Percentiles rank a stretch among this genome's conserved stretches.
Conservation (phyloP, 495 filamentous ascomycete species). For the Delitschia confertaspora region DNA sequence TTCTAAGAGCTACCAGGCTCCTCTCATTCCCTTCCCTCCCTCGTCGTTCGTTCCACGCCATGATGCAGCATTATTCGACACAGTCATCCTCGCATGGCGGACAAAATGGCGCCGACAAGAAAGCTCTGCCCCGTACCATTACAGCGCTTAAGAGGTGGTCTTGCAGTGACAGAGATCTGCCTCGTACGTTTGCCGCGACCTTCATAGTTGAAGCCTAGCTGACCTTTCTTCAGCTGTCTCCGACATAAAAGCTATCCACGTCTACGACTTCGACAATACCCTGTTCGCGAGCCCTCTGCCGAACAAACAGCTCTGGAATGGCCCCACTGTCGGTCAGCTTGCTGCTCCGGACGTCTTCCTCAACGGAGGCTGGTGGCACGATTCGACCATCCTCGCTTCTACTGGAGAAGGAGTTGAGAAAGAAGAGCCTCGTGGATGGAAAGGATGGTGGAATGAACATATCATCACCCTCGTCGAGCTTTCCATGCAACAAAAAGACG, state of each 20-base stretch:
- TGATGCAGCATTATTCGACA: slow-evolving; percentile 10
- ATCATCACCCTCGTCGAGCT: slow-evolving; percentile 74
- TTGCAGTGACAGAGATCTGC: slow-evolving; percentile 59
- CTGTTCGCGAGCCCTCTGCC: slow-evolving; percentile 85
- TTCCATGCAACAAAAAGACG: slow-evolving; percentile 80
- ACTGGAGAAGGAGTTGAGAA: slow-evolving; percentile 76
- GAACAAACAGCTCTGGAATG: slow-evolving; percentile 81
- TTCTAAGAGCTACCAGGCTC: not conserved
- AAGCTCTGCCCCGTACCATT: slow-evolving; percentile 43
- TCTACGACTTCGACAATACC: slow-evolving; percentile 99
- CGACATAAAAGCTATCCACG: slow-evolving; percentile 69
- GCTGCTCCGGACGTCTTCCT: slow-evolving; percentile 65
- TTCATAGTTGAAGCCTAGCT: slow-evolving; percentile 5
- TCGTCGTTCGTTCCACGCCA: not conserved
- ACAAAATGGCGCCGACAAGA: slow-evolving; percentile 2
- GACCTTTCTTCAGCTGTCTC: slow-evolving; percentile 43
- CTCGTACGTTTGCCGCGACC: slow-evolving; percentile 40
- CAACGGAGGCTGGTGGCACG: slow-evolving; percentile 97
- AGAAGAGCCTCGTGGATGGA: slow-evolving; percentile 78
- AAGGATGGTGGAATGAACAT: slow-evolving; percentile 95
- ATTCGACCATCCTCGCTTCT: slow-evolving; percentile 70
- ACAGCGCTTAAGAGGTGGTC: slow-evolving; percentile 79
- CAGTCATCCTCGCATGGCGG: slow-evolving; percentile 3
- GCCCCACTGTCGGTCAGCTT: slow-evolving; percentile 62
- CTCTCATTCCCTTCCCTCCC: not conserved